Percentiles rank a stretch among this genome's conserved stretches.
phyloP scores from a whole-genome alignment of 164 flowering plant genomes.

The Chloranthus sessilifolius region DNA sequence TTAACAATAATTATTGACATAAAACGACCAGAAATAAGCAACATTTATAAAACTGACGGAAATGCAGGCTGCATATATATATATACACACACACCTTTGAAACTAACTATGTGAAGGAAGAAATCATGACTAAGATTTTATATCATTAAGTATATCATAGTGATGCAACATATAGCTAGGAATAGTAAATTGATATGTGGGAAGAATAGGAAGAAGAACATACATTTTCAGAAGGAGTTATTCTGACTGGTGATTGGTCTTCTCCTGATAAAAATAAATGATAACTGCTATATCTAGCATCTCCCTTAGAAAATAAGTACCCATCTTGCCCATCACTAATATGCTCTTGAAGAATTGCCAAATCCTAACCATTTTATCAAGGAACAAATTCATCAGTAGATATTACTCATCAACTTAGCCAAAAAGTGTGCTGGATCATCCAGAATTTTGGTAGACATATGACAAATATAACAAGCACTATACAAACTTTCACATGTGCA shows the following conservation, averaged over 20 bases:
- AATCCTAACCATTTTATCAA: conserved; percentile 16
- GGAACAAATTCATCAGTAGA: conserved; percentile 3
- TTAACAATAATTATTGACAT: too few relatives aligned
- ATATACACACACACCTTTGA: not conserved
- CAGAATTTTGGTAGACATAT: not conserved
- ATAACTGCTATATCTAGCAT: conserved; percentile 26
- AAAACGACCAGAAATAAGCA: too few relatives aligned
- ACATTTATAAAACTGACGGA: too few relatives aligned
- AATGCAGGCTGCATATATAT: not conserved
- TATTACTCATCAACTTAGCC: not conserved
- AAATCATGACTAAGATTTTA: not conserved
- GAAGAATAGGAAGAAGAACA: conserved; percentile 10
- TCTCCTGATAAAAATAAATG: conserved; percentile 62
- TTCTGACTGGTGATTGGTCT: conserved; percentile 28
- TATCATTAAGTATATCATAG: not conserved
- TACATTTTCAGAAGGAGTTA: conserved; percentile 40
- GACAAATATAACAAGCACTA: not conserved
- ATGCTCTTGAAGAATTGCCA: conserved; percentile 13
- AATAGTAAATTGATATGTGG: not conserved
- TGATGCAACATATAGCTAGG: not conserved
- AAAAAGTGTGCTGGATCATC: not conserved
- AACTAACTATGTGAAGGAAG: not conserved
- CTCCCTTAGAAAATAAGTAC: conserved; percentile 19
- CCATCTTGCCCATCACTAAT: conserved; percentile 14
- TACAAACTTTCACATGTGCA: too few relatives aligned